Evolutionary conservation across 1,284 basidiomycete genomes (phyloP).

Genomic region (Leccinum pachyderme): DNA sequence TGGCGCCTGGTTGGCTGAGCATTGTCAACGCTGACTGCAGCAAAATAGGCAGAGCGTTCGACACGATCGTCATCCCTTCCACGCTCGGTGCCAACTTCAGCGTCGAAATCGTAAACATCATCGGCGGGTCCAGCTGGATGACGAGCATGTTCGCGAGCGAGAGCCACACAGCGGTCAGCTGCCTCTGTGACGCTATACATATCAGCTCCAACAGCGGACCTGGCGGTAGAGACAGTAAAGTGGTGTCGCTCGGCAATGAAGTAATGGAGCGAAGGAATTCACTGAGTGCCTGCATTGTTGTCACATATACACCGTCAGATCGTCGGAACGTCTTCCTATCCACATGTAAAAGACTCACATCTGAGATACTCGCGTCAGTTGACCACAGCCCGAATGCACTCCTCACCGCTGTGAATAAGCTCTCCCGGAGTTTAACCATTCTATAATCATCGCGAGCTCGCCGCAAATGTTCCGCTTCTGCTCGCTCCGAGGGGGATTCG

Average conservation of each 20-base stretch:
- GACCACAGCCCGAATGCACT: constrained; percentile 72
- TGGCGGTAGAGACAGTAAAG: constrained; percentile 75
- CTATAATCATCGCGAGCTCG: constrained; percentile 63
- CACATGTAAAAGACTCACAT: constrained; percentile 50
- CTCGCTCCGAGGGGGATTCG: constrained; percentile 49
- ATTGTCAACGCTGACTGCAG: constrained; percentile 58
- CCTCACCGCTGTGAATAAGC: constrained; percentile 58
- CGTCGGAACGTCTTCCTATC: constrained; percentile 6
- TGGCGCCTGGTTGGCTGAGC: constrained; percentile 58
- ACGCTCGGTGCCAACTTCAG: constrained; percentile 41
- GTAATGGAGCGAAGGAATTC: constrained; percentile 83
- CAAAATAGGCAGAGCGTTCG: constrained; percentile 55
- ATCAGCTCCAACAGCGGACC: constrained; percentile 78
- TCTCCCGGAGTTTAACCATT: constrained; percentile 61
- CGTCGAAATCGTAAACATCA: constrained; percentile 43
- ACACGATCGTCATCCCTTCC: constrained; percentile 47
- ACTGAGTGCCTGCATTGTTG: constrained; percentile 57
- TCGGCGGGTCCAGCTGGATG: constrained; percentile 75
- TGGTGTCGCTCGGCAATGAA: constrained; percentile 66
- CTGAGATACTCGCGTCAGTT: constrained; percentile 70
- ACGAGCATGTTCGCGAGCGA: constrained; percentile 76
- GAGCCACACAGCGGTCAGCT: constrained; percentile 78
- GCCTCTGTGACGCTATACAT: constrained; percentile 69
- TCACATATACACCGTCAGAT: not conserved
- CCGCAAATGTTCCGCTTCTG: constrained; percentile 52